phyloP scores from a whole-genome alignment of 1,139 yeast species.

The Martiniozyma asiatica region DNA sequence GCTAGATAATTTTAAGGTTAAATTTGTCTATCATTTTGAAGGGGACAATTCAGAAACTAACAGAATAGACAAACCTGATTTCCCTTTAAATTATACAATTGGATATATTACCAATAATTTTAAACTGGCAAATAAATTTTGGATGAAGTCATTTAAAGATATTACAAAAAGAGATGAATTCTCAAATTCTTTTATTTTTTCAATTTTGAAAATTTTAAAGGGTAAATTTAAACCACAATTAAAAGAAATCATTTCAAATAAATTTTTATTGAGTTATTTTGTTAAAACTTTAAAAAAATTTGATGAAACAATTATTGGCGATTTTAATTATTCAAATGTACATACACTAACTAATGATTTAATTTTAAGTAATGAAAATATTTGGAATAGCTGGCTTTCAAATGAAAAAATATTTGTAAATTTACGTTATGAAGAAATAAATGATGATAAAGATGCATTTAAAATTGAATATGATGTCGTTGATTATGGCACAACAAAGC shows the following conservation, averaged over 20 bases:
- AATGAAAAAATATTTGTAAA: slow-evolving; percentile 51
- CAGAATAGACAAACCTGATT: slow-evolving; percentile 65
- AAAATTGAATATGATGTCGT: slow-evolving; percentile 52
- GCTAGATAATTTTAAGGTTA: slow-evolving; percentile 30
- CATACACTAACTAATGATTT: slow-evolving; percentile 44
- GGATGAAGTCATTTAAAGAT: slow-evolving; percentile 25
- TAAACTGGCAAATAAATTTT: slow-evolving; percentile 25
- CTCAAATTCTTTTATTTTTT: slow-evolving; percentile 39
- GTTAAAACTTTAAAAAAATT: slow-evolving; percentile 48
- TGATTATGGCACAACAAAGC: slow-evolving; percentile 34
- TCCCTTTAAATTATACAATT: slow-evolving; percentile 51
- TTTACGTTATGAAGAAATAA: slow-evolving; percentile 46
- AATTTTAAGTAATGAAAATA: slow-evolving; percentile 30
- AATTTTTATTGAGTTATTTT: slow-evolving; percentile 46
- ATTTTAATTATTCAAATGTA: slow-evolving; percentile 42
- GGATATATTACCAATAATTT: slow-evolving; percentile 37
- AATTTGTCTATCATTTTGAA: slow-evolving; percentile 71
- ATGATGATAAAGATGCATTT: slow-evolving; percentile 41
- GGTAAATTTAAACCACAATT: slow-evolving; percentile 31
- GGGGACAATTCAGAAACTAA: slow-evolving; percentile 50
- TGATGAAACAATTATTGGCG: slow-evolving; percentile 41
- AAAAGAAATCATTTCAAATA: slow-evolving; percentile 22
- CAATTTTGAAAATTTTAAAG: slow-evolving; percentile 40
- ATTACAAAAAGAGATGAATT: slow-evolving; percentile 7
- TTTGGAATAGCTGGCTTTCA: slow-evolving; percentile 51